Conservation (phyloP, 306 rosid genomes). For the Vigna nakashimae region DNA sequence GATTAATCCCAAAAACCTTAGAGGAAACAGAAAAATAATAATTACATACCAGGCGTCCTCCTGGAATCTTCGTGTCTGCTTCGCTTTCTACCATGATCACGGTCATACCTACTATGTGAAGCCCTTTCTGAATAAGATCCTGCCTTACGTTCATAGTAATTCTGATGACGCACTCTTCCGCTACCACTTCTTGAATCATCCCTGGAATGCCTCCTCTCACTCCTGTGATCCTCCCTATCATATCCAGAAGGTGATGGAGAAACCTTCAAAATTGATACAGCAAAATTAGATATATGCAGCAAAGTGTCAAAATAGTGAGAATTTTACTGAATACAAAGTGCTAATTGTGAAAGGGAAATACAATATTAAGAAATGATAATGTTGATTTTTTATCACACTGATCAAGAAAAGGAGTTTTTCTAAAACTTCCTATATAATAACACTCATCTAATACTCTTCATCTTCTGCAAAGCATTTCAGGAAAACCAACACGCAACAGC, state of each 20-base stretch:
- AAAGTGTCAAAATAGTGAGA: slow-evolving; percentile 1
- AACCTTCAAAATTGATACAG: slow-evolving; percentile 58
- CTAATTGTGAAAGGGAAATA: slow-evolving; percentile 4
- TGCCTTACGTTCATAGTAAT: slow-evolving; percentile 52
- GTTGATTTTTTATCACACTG: slow-evolving; percentile 7
- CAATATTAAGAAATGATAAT: slow-evolving; percentile 31
- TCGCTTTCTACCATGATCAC: slow-evolving; percentile 64
- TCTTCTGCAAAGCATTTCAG: neutral
- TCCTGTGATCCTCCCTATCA: slow-evolving; percentile 57
- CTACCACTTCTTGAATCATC: slow-evolving; percentile 62
- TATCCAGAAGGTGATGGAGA: slow-evolving; percentile 56
- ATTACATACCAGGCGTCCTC: slow-evolving; percentile 75
- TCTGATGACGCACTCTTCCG: slow-evolving; percentile 55
- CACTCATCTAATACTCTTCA: slow-evolving; percentile 4
- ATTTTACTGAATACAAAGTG: slow-evolving; percentile 15
- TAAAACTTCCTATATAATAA: neutral
- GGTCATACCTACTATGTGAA: slow-evolving; percentile 65
- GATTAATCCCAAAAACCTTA: slow-evolving; percentile 23
- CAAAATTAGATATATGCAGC: slow-evolving; percentile 40
- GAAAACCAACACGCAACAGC: neutral
- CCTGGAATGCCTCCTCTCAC: slow-evolving; percentile 63
- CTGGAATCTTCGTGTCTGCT: slow-evolving; percentile 77
- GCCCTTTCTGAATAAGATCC: slow-evolving; percentile 68
- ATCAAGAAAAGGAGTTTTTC: neutral
- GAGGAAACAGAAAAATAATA: slow-evolving; percentile 4